Evolutionary conservation across 2,329 filamentous ascomycete species (phyloP).

Genomic region (Fusarium azukiicola): DNA sequence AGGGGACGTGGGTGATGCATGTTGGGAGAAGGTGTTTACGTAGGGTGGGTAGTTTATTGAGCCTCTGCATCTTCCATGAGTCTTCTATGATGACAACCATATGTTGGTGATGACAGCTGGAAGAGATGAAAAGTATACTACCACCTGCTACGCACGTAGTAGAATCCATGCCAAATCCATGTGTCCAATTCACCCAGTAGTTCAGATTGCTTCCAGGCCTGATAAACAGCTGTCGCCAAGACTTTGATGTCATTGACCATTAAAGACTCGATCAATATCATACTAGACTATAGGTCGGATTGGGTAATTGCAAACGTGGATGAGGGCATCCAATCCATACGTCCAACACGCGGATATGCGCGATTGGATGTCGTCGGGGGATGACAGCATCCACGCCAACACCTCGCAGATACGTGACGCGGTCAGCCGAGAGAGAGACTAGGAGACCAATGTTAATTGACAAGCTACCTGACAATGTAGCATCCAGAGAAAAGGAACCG

Average conservation of each 20-base stretch:
- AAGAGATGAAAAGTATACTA: too few relatives aligned
- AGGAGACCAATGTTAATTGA: constrained; percentile 15
- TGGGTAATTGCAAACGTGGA: not conserved
- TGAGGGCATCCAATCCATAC: constrained; percentile 1
- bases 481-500: not conserved
- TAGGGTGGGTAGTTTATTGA: too few relatives aligned
- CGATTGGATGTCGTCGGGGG: not conserved
- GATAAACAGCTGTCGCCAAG: too few relatives aligned
- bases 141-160: too few relatives aligned
- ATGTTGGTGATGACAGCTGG: too few relatives aligned
- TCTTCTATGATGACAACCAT: not conserved
- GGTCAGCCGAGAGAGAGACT: constrained; percentile 2
- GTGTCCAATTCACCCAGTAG: too few relatives aligned
- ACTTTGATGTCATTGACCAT: not conserved
- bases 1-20: constrained; percentile 5
- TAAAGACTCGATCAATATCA: not conserved
- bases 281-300: not conserved
- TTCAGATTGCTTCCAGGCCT: too few relatives aligned
- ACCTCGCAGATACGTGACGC: constrained; percentile 9
- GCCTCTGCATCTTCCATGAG: too few relatives aligned
- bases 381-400: constrained; percentile 8
- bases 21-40: too few relatives aligned
- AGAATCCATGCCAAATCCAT: too few relatives aligned
- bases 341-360: constrained; percentile 5
- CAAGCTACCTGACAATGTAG: not conserved